Conservation (phyloP, 768 basidiomycete species). For the Leccinum disarticulatum region DNA sequence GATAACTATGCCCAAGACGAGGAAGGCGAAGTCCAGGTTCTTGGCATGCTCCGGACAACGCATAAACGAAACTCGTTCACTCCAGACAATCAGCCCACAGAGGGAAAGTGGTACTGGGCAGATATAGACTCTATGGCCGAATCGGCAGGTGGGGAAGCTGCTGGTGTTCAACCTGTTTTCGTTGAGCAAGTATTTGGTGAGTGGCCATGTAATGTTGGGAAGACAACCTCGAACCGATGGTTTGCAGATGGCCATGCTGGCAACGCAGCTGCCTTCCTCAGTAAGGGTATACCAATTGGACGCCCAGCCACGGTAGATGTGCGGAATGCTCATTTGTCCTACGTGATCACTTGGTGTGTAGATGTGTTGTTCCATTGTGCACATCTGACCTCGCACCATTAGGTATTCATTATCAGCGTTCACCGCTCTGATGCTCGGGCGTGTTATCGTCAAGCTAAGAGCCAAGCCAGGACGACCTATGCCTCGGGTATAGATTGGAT, state of each 20-base stretch:
- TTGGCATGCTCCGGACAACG: conserved; percentile 85
- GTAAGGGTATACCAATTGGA: conserved; percentile 82
- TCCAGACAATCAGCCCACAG: conserved; percentile 79
- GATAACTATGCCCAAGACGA: conserved; percentile 39
- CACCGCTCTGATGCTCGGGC: conserved; percentile 80
- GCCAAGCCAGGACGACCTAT: conserved; percentile 48
- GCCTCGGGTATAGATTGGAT: conserved; percentile 44
- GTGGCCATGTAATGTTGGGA: conserved; percentile 21
- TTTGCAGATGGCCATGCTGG: conserved; percentile 80
- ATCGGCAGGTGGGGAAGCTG: conserved; percentile 68
- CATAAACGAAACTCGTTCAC: conserved; percentile 76
- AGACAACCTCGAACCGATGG: conserved; percentile 1
- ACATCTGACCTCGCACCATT: conserved; percentile 13
- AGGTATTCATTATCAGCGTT: conserved; percentile 91
- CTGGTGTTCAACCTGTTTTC: conserved; percentile 55
- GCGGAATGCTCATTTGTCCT: conserved; percentile 91
- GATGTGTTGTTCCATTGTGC: conserved; percentile 1
- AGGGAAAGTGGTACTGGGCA: conserved; percentile 83
- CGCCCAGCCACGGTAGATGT: conserved; percentile 81
- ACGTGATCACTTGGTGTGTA: conserved; percentile 89
- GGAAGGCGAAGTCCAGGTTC: conserved; percentile 62
- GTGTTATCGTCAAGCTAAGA: conserved; percentile 59
- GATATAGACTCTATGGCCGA: conserved; percentile 84
- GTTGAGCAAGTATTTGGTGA: conserved; percentile 90
- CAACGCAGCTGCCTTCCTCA: conserved; percentile 56